Evolutionary conservation across 345 rosid species (phyloP).

Genomic region (sweet orange (Citrus sinensis)): DNA sequence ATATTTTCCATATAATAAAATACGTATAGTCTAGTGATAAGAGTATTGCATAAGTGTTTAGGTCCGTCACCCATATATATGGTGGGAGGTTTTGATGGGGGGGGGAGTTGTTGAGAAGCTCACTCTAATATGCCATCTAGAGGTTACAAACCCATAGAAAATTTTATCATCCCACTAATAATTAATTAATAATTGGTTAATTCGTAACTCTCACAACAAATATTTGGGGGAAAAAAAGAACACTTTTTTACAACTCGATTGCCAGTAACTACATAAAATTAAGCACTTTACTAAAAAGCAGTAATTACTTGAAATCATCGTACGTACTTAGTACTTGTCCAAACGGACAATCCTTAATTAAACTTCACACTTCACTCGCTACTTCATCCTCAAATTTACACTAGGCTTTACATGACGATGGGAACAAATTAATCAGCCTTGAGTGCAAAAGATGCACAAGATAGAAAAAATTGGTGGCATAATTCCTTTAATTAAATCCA

Average conservation of each 20-base stretch:
- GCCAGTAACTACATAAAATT: background rate
- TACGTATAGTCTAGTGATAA: too few relatives aligned
- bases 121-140: too few relatives aligned
- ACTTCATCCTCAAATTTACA: background rate
- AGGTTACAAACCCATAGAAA: too few relatives aligned
- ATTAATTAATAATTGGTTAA: background rate
- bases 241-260: background rate
- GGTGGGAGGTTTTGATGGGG: too few relatives aligned
- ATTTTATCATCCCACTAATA: too few relatives aligned
- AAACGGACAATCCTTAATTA: background rate
- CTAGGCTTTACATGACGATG: background rate
- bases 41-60: too few relatives aligned
- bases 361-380: background rate
- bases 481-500: too few relatives aligned
- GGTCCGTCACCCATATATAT: too few relatives aligned
- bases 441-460: background rate
- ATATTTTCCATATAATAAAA: too few relatives aligned
- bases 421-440: background rate
- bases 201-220: background rate
- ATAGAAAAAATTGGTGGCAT: background rate
- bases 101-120: too few relatives aligned
- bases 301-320: background rate
- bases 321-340: too few relatives aligned
- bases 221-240: background rate
- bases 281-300: background rate